A percentile compares a stretch with the other conserved stretches of the same genome.
phyloP scores from a whole-genome alignment of 2,329 filamentous ascomycete species.

The Coleophoma cylindrospora region DNA sequence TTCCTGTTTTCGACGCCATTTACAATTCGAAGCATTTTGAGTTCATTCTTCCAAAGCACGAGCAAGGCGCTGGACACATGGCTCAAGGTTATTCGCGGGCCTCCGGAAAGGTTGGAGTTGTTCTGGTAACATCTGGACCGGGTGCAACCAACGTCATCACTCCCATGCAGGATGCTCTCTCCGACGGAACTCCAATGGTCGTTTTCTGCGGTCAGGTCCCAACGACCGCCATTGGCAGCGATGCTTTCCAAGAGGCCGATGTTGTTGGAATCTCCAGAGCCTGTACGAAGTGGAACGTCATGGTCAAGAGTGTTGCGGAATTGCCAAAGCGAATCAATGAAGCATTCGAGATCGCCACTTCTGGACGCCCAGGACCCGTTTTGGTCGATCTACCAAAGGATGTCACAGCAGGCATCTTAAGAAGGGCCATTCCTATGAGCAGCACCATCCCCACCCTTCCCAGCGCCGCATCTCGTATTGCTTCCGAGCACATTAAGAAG shows the following conservation, averaged over 20 bases:
- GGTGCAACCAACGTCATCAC: constrained; percentile 96
- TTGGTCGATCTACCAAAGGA: constrained; percentile 96
- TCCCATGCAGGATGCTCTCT: constrained; percentile 92
- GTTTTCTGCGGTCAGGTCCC: constrained; percentile 94
- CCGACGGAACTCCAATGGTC: constrained; percentile 92
- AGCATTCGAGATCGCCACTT: constrained; percentile 96
- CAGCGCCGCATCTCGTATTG: constrained; percentile 79
- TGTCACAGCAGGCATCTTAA: constrained; percentile 79
- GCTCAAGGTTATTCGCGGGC: constrained; percentile 94
- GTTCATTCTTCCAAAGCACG: constrained; percentile 91
- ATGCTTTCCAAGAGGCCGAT: constrained; percentile 96
- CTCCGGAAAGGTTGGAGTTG: constrained; percentile 89
- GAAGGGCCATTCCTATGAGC: constrained; percentile 68
- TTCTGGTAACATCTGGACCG: constrained; percentile 93
- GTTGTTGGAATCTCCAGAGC: constrained; percentile 88
- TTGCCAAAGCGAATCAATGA: constrained; percentile 92
- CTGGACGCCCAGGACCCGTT: constrained; percentile 87
- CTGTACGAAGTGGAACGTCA: constrained; percentile 98
- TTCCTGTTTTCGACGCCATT: constrained; percentile 97
- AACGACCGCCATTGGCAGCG: constrained; percentile 85
- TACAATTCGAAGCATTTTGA: constrained; percentile 97
- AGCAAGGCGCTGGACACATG: constrained; percentile 98
- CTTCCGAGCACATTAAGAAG: constrained; percentile 65
- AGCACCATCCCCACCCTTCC: constrained; percentile 67
- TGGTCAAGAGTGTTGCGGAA: constrained; percentile 94